These are phyloP conservation scores for Chrysoporthe deuterocubensis DNA, from an alignment of 2,329 filamentous ascomycete genomes.

Conservation along the genomic window DNA sequence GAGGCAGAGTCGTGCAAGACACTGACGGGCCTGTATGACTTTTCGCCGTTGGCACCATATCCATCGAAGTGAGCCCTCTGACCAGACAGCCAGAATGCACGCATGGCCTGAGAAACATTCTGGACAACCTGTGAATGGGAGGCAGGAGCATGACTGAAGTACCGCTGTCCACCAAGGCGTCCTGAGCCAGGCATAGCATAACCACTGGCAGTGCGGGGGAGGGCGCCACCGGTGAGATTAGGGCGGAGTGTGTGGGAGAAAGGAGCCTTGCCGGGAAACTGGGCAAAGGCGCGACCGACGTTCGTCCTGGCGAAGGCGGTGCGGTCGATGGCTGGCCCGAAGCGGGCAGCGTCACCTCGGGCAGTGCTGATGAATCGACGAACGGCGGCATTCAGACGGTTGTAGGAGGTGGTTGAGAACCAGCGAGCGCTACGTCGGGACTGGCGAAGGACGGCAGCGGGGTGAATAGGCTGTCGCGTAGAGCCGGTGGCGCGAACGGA, in stretches of 20 bases:
- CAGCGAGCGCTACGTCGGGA: conserved; percentile 53
- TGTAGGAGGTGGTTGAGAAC: conserved; percentile 50
- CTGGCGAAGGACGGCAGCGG: conserved; percentile 53
- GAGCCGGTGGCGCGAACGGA: conserved; percentile 45
- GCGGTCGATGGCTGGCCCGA: conserved; percentile 49
- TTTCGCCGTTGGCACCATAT: conserved; percentile 71
- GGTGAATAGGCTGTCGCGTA: conserved; percentile 57
- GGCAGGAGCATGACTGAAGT: conserved; percentile 88
- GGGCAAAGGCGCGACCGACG: conserved; percentile 56
- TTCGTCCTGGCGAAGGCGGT: conserved; percentile 53
- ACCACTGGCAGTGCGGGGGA: conserved; percentile 86
- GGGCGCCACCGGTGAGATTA: conserved; percentile 85
- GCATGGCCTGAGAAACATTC: conserved; percentile 91
- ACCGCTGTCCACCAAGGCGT: conserved; percentile 72
- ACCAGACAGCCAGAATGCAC: conserved; percentile 90
- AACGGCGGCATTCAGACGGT: conserved; percentile 49
- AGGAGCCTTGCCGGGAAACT: conserved; percentile 75
- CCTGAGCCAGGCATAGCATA: conserved; percentile 75
- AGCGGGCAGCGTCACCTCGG: conserved; percentile 40
- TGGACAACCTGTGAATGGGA: conserved; percentile 88
- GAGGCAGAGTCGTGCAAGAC: conserved; percentile 73
- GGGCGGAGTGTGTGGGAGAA: conserved; percentile 89
- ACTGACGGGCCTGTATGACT: conserved; percentile 79
- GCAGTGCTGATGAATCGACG: conserved; percentile 56
- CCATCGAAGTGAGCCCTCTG: conserved; percentile 89